A percentile compares a stretch with the other conserved stretches of the same genome.
These are phyloP conservation scores for Excoecaria agallocha DNA, from an alignment of 345 rosid species.

Conservation along the genomic window DNA sequence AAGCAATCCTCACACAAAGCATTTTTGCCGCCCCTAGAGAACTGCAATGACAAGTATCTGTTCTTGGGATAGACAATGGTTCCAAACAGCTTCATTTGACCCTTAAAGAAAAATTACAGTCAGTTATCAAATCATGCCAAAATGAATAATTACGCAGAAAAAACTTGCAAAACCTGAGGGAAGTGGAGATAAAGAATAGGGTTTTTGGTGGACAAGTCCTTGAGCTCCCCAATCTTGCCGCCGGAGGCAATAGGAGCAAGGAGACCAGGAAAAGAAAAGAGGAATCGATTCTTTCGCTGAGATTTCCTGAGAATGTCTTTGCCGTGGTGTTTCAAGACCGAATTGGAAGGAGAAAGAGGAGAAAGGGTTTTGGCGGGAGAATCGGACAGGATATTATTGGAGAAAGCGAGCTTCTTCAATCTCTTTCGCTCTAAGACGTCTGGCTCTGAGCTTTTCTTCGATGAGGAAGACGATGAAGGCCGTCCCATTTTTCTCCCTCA, in stretches of 20 bases:
- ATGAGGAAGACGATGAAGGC: background rate
- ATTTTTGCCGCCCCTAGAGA: conserved; percentile 80
- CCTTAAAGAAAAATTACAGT: conserved; percentile 40
- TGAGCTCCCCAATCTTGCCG: conserved; percentile 84
- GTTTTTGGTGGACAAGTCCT: conserved; percentile 69
- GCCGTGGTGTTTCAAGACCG: conserved; percentile 71
- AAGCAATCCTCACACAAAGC: conserved; percentile 70
- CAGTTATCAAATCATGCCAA: background rate
- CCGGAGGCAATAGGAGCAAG: conserved; percentile 54
- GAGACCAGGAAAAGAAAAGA: conserved; percentile 76
- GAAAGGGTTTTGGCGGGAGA: conserved; percentile 37
- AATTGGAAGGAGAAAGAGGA: conserved; percentile 56
- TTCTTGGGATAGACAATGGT: conserved; percentile 65
- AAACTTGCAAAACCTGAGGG: conserved; percentile 44
- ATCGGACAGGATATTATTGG: conserved; percentile 44
- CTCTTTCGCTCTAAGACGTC: conserved; percentile 45
- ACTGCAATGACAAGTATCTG: conserved; percentile 58
- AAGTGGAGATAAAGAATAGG: conserved; percentile 83
- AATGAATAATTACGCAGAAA: background rate
- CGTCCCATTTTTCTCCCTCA: background rate
- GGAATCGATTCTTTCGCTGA: conserved; percentile 68
- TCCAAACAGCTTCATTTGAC: conserved; percentile 89
- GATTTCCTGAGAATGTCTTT: conserved; percentile 73
- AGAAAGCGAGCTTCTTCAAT: conserved; percentile 52
- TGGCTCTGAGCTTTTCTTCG: conserved; percentile 14